Evolutionary conservation across 1,284 basidiomycete species (phyloP).

Genomic region (Peniophora sp.): DNA sequence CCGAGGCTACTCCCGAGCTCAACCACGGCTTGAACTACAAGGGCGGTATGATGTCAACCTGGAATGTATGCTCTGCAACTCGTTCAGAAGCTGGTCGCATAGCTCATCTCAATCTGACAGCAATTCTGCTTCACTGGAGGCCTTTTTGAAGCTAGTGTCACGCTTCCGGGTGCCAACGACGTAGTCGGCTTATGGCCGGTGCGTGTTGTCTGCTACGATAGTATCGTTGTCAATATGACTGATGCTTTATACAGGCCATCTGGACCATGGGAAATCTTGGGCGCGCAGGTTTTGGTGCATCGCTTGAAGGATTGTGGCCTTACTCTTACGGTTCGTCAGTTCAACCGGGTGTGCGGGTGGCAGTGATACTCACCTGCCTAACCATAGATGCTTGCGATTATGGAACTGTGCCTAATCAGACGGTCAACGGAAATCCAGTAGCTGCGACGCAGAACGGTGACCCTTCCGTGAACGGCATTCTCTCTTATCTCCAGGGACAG

Average conservation of each 20-base stretch:
- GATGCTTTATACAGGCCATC: conserved; percentile 18
- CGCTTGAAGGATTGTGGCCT: conserved; percentile 50
- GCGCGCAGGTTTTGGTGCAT: conserved; percentile 53
- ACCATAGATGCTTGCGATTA: conserved; percentile 31
- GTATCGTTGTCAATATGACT: neutral
- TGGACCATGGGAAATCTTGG: conserved; percentile 48
- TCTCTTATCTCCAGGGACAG: conserved; percentile 44
- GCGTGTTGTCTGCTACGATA: neutral
- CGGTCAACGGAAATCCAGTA: conserved; percentile 25
- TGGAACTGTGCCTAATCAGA: conserved; percentile 53
- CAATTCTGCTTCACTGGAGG: conserved; percentile 95
- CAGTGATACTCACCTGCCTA: too few relatives aligned
- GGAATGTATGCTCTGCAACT: neutral
- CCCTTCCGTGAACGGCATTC: conserved; percentile 20
- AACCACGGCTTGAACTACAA: conserved; percentile 74
- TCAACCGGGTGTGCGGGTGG: too few relatives aligned
- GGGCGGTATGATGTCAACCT: conserved; percentile 63
- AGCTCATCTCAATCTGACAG: conserved; percentile 44
- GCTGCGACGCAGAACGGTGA: conserved; percentile 35
- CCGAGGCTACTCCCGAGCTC: conserved; percentile 30
- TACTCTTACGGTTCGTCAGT: conserved; percentile 36
- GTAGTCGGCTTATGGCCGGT: conserved; percentile 29
- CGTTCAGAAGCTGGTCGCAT: neutral
- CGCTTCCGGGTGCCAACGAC: conserved; percentile 73
- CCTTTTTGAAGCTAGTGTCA: conserved; percentile 62